Evolutionary conservation across 2,329 filamentous ascomycete genomes (phyloP).

Genomic region (Clarireedia monteithiana): DNA sequence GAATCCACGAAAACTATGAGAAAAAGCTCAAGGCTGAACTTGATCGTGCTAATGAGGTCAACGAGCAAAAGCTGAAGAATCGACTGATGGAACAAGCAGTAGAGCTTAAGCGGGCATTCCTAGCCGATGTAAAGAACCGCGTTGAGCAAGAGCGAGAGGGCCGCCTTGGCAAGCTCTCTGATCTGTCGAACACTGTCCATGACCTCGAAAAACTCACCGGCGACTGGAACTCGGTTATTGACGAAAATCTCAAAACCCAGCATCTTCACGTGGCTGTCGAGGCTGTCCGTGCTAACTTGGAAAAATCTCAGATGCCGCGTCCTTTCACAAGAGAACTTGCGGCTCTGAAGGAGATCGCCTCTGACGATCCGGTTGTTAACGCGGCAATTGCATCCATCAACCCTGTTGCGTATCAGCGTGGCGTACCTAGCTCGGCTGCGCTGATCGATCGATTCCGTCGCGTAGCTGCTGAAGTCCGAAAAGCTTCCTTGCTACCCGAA

Average conservation of each 20-base stretch:
- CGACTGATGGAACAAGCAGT: conserved; percentile 86
- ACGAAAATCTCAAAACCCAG: conserved; percentile 86
- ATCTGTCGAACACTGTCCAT: conserved; percentile 68
- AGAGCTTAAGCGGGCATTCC: conserved; percentile 77
- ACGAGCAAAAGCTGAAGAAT: conserved; percentile 77
- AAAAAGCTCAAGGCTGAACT: conserved; percentile 72
- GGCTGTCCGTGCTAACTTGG: conserved; percentile 76
- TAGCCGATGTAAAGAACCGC: conserved; percentile 65
- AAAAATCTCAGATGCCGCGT: conserved; percentile 63
- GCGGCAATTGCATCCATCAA: conserved; percentile 96
- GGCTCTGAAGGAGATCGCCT: conserved; percentile 85
- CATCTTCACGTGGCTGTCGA: conserved; percentile 95
- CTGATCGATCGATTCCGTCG: conserved; percentile 94
- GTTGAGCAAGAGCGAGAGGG: conserved; percentile 86
- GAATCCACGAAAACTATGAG: conserved; percentile 69
- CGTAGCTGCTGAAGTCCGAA: conserved; percentile 85
- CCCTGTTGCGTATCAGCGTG: conserved; percentile 85
- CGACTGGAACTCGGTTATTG: conserved; percentile 85
- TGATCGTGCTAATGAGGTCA: conserved; percentile 69
- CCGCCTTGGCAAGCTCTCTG: conserved; percentile 76
- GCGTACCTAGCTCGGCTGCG: conserved; percentile 74
- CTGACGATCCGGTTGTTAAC: conserved; percentile 76
- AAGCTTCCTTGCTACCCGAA: conserved; percentile 85
- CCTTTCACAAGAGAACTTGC: conserved; percentile 92
- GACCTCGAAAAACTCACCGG: conserved; percentile 83